Evolutionary conservation across 805 yeast species (phyloP), one percentile per base, ranked within the genome.

Genomic region (Blastobotrys peoriensis): DNA sequence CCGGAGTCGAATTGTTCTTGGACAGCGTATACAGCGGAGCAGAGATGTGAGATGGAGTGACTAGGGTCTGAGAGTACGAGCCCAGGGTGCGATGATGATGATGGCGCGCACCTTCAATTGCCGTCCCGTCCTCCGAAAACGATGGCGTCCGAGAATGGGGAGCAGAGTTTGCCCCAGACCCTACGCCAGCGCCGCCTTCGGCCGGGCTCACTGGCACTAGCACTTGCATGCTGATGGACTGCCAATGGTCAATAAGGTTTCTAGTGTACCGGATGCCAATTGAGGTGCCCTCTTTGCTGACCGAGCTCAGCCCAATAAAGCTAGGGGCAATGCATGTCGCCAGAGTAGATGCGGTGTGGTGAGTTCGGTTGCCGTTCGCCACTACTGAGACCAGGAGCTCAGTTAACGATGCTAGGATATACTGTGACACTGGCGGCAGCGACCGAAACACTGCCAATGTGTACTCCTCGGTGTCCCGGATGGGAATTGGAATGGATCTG

Each of bases 201-300:
- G 37, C 19, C 4, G 37, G 37, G 18, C 17, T 13, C 21, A 34
- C 20, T 3, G 37, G 16, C 4, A 34, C 10, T 6, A 17, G 37
- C 37, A 19, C 16, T 34, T 16, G 37, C 10, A 10, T 13, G 10
- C 37, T 21, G n/a, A 75, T 60, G 3, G 52, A 50, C 2, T 55
- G 59, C 80, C 83, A 83, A 52, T 68, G 58, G 27, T 69, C 75
- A 33, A 82, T 54, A 4, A 81, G 51, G 47, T 75, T 78, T 44
- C 70, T 73, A 17, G 79, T 62, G 45, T 74, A 77, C 39, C 85
- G 64, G 19, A 70, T 67, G 1, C 81, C 78, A 15, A 81, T 68
- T 5, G 74, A 66, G 5, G 72, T 51, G 38, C 69, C 63, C 49
- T 78, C 79, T 35, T 70, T 68, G 47, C 69, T 73, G 3, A 72